phyloP scores from a whole-genome alignment of 1,139 yeast species.

The Yamadazyma trypodendri region DNA sequence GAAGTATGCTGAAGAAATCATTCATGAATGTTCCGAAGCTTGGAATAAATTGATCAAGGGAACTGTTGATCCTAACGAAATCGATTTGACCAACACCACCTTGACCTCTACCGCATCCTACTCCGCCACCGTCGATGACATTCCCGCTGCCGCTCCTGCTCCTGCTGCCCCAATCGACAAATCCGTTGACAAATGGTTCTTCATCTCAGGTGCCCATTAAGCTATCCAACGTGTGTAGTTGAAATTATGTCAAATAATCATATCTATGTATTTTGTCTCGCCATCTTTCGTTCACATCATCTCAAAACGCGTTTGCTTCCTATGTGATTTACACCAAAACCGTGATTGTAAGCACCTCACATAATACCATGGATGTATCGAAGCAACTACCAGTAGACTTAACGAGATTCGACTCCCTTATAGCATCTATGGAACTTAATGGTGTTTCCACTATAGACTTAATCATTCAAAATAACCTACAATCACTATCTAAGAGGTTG shows the following conservation, averaged over 20 bases:
- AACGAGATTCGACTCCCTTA: slow-evolving; percentile 11
- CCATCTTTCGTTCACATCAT: not conserved
- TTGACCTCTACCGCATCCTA: slow-evolving; percentile 55
- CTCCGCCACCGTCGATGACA: slow-evolving; percentile 47
- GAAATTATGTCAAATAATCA: not conserved
- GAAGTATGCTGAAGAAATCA: slow-evolving; percentile 66
- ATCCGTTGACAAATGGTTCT: slow-evolving; percentile 98
- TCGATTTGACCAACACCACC: slow-evolving; percentile 73
- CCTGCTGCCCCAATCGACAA: slow-evolving; percentile 95
- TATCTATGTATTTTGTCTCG: not conserved
- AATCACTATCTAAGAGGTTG: slow-evolving; percentile 38
- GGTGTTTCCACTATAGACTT: slow-evolving; percentile 16
- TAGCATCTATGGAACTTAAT: slow-evolving; percentile 12
- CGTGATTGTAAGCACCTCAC: not conserved
- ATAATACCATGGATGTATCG: slow-evolving; percentile 9
- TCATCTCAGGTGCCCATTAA: slow-evolving; percentile 81
- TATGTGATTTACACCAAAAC: too few species aligned
- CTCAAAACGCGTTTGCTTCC: slow-evolving; percentile 2
- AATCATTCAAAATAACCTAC: slow-evolving; percentile 12
- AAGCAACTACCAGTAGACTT: slow-evolving; percentile 10
- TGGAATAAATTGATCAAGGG: slow-evolving; percentile 73
- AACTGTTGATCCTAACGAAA: slow-evolving; percentile 48
- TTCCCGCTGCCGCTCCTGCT: slow-evolving; percentile 69
- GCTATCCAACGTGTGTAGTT: not conserved
- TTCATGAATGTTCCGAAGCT: slow-evolving; percentile 74